Base-by-base conservation (phyloP, 176 grass and related monocot genomes). In the Carex pumila region DNA sequence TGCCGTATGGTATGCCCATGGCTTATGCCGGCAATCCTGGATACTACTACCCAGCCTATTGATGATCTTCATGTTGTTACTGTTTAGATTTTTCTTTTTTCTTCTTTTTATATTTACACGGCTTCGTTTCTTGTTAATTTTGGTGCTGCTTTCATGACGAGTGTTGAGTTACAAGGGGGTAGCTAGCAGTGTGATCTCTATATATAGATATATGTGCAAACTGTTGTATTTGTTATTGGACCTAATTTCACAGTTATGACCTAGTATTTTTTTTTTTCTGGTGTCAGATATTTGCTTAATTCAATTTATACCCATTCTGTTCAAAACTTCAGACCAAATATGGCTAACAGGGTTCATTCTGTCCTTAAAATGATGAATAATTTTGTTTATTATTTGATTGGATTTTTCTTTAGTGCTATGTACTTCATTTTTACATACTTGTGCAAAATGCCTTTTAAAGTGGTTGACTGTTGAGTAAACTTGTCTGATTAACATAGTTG, bases 1-100 rank as follows among this genome's bases (percentile, higher is more conserved):
- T 85, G 86, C 13, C 85, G 0, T 90, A 89, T n/a, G 86, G 90
- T 12, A 90, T 92, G 88, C 86, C 90, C 5, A 43, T 91, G 78
- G 76, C 86, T 2, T 92, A 94, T 39, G 81, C 84, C 47, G 81
- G 80, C 5, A 76, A 75, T 65, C 77, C 83, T 7, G 79, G 65
- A n/a, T 90, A 92, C 82, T 92, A 90, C 37, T 85, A 90, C 79
- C 34, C 61, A 0, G 75, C 85, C 36, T 87, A 84, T 21, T 84
- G 81, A 90, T 83, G 41, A 50, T 17, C 39, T 29, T 83, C 39
- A 31, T 65, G 41, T 68, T 68, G 34, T 49, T 63, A 68, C 9
- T 83, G 80, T 83, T 83, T 83, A 66, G 58, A n/a, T 68, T 54
- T 55, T 22, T 54, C 19, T 6, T 8, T 63, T 64, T 63, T 60